phyloP scores from a whole-genome alignment of 768 basidiomycete genomes.

The Leccinum barrowsii region DNA sequence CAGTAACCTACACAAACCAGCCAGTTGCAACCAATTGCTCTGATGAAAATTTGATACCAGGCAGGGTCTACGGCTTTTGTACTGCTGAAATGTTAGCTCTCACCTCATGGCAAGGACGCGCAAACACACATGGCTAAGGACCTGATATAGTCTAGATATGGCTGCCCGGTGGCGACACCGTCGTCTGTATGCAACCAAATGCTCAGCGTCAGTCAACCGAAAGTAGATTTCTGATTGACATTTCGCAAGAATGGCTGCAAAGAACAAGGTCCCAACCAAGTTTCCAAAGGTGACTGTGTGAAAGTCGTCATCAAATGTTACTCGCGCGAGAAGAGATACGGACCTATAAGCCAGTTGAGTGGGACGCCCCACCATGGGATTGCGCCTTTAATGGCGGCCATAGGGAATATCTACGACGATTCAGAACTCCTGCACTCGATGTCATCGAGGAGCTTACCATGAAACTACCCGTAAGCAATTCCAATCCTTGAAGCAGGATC shows the following conservation, averaged over 20 bases:
- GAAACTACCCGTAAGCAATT: constrained; percentile 73
- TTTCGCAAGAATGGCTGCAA: constrained; percentile 62
- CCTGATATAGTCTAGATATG: constrained; percentile 52
- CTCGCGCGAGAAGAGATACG: constrained; percentile 3
- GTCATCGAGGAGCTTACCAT: constrained; percentile 42
- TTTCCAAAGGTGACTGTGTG: constrained; percentile 63
- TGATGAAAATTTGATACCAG: constrained; percentile 74
- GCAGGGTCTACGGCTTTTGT: constrained; percentile 59
- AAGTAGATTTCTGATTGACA: constrained; percentile 38
- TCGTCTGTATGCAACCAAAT: constrained; percentile 38
- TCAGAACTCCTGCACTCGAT: background rate
- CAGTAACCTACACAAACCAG: constrained; percentile 70
- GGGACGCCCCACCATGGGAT: constrained; percentile 70
- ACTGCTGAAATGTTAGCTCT: constrained; percentile 31
- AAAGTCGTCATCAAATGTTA: background rate
- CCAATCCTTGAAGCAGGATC: constrained; percentile 69
- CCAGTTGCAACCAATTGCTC: constrained; percentile 78
- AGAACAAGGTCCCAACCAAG: constrained; percentile 65
- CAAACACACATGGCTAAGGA: constrained; percentile 53
- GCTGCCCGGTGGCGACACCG: constrained; percentile 55
- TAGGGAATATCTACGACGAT: constrained; percentile 54
- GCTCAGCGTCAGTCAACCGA: background rate
- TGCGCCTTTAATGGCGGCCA: constrained; percentile 59
- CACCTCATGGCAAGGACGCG: background rate
- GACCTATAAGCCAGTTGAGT: constrained; percentile 68